Conservation (phyloP, 2,329 filamentous ascomycete genomes). For the Phaeoacremonium minimum region DNA sequence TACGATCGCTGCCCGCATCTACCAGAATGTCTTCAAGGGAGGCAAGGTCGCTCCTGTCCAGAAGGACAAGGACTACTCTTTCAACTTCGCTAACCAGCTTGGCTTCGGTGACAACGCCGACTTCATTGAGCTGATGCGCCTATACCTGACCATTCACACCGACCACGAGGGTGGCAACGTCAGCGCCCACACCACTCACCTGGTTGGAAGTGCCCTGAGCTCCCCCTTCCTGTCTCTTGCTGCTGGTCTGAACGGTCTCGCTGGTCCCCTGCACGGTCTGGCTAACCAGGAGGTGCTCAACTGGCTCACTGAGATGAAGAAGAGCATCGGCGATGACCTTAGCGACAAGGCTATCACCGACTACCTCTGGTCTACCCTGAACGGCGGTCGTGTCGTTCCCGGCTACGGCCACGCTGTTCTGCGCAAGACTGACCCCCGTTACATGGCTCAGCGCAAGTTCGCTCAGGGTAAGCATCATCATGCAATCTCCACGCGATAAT, state of each 20-base stretch:
- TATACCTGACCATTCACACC: constrained; percentile 99
- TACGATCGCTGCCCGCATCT: constrained; percentile 96
- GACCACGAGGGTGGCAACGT: constrained; percentile 99
- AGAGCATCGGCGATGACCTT: constrained; percentile 85
- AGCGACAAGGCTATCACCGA: constrained; percentile 96
- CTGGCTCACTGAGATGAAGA: constrained; percentile 99
- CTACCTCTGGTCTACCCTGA: constrained; percentile 98
- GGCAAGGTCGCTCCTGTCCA: constrained; percentile 94
- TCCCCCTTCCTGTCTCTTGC: constrained; percentile 96
- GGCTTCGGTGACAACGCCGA: constrained; percentile 92
- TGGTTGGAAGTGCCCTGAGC: constrained; percentile 94
- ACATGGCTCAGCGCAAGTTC: constrained; percentile 97
- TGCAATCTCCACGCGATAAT: neutral
- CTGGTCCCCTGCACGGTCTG: constrained; percentile 95
- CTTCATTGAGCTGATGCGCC: constrained; percentile 96
- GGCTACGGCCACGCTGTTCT: constrained; percentile 98
- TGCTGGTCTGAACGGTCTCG: constrained; percentile 95
- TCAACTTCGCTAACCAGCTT: constrained; percentile 99
- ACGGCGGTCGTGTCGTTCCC: constrained; percentile 90
- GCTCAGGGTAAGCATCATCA: constrained; percentile 56
- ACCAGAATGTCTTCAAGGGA: constrained; percentile 99
- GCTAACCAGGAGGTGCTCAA: constrained; percentile 99
- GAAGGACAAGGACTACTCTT: constrained; percentile 99
- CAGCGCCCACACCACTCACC: constrained; percentile 95
- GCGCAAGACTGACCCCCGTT: constrained; percentile 98